Percentiles rank a stretch among this genome's conserved stretches.
These are phyloP conservation scores for Schrenkiella parvula DNA, from an alignment of 345 rosid species.

Conservation along the genomic window DNA sequence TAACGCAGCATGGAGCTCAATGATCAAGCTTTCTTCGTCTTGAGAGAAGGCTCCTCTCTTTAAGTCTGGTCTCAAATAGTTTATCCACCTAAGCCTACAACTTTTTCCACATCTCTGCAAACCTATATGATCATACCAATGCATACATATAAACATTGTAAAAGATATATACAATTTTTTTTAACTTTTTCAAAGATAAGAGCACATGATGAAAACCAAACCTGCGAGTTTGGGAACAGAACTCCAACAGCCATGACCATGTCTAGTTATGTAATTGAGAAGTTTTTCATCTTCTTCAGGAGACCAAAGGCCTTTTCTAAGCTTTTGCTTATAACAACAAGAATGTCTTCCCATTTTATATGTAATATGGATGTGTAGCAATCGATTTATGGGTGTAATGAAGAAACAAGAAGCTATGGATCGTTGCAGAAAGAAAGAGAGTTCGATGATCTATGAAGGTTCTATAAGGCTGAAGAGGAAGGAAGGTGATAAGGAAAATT, in stretches of 20 bases:
- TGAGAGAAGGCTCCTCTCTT: conserved; percentile 73
- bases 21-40: conserved; percentile 55
- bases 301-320: conserved; percentile 89
- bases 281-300: conserved; percentile 91
- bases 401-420: conserved; percentile 5
- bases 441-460: conserved; percentile 8
- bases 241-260: conserved; percentile 89
- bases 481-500: conserved; percentile 14
- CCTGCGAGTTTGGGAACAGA: conserved; percentile 87
- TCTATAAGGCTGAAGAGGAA: conserved; percentile 18
- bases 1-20: conserved; percentile 55
- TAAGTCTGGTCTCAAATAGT: conserved; percentile 88
- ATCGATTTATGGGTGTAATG: background rate
- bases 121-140: conserved; percentile 26
- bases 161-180: background rate
- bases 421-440: conserved; percentile 9
- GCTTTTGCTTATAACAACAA: conserved; percentile 68
- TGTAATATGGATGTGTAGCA: background rate
- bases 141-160: background rate
- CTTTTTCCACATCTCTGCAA: conserved; percentile 56
- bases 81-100: conserved; percentile 90
- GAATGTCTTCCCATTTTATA: conserved; percentile 67
- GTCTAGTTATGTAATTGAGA: conserved; percentile 59
- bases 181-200: background rate
- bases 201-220: conserved; percentile 19